Conservation (phyloP, 1,139 yeast species). For the Candida sojae region DNA sequence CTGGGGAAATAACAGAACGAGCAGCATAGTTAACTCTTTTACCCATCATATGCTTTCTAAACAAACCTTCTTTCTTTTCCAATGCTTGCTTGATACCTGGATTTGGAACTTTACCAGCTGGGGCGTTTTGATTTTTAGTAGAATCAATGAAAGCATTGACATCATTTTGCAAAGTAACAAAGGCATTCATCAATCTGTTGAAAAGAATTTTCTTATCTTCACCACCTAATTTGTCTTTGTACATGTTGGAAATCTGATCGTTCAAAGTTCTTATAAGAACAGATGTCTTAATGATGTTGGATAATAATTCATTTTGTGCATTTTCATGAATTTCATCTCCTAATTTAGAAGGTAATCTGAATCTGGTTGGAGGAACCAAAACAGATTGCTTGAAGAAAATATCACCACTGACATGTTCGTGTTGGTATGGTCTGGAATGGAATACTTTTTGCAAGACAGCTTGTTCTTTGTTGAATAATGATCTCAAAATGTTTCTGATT, state of each 20-base stretch:
- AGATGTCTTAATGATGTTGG: conserved; percentile 78
- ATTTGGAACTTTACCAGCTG: conserved; percentile 68
- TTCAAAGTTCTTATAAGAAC: conserved; percentile 84
- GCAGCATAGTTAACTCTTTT: conserved; percentile 99
- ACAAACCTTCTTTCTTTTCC: conserved; percentile 97
- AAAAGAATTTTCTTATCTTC: conserved; percentile 73
- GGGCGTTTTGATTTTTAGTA: conserved; percentile 76
- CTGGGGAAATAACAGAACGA: conserved; percentile 98
- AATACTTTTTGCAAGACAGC: conserved; percentile 61
- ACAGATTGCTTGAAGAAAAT: conserved; percentile 86
- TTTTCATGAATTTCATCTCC: conserved; percentile 97
- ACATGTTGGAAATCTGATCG: conserved; percentile 64
- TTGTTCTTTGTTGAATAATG: conserved; percentile 75
- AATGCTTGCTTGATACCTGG: conserved; percentile 98
- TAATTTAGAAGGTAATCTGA: conserved; percentile 92
- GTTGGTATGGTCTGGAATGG: conserved; percentile 71
- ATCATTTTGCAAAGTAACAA: conserved; percentile 92
- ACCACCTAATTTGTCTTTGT: conserved; percentile 64
- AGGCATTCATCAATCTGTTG: conserved; percentile 90
- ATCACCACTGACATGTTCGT: conserved; percentile 65
- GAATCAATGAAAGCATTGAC: conserved; percentile 94
- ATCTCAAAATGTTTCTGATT: conserved; percentile 72
- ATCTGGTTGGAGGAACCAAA: conserved; percentile 95
- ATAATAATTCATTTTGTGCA: conserved; percentile 84
- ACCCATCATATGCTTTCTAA: conserved; percentile 99